Evolutionary conservation across 1,284 basidiomycete species (phyloP).

Genomic region (Sphagnurus paluster): DNA sequence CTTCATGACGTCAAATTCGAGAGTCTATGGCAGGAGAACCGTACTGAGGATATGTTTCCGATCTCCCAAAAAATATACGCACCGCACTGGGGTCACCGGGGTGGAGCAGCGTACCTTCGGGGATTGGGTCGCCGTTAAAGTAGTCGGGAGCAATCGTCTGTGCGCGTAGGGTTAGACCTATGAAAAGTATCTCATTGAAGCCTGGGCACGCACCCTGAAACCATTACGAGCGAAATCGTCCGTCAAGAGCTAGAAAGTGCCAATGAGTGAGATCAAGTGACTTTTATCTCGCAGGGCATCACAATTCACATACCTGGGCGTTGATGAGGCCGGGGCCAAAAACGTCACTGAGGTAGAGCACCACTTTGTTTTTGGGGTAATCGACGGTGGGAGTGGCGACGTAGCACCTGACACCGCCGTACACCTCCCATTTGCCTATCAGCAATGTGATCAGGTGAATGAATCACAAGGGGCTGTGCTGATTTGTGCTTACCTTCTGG

Average conservation of each 20-base stretch:
- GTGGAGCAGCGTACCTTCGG: slow-evolving; percentile 36
- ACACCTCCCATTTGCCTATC: slow-evolving; percentile 32
- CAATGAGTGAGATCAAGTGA: background rate
- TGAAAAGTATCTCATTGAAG: background rate
- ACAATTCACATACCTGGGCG: slow-evolving; percentile 34
- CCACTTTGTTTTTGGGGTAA: slow-evolving; percentile 56
- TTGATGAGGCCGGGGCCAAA: slow-evolving; percentile 66
- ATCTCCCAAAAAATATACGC: no score
- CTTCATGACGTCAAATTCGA: no score
- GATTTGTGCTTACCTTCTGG: slow-evolving; percentile 9
- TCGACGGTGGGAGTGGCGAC: slow-evolving; percentile 47
- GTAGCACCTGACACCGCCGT: slow-evolving; percentile 52
- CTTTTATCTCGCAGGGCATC: background rate
- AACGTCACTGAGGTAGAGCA: slow-evolving; percentile 61
- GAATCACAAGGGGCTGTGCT: no score
- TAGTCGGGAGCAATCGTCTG: slow-evolving; percentile 58
- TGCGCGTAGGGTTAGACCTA: background rate
- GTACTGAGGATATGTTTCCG: no score
- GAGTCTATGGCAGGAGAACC: no score
- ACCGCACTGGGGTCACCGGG: no score
- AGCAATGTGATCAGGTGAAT: slow-evolving; percentile 1
- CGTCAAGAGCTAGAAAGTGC: slow-evolving; percentile 53
- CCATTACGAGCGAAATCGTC: slow-evolving; percentile 78
- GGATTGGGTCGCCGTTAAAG: slow-evolving; percentile 58
- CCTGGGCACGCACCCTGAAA: slow-evolving; percentile 51